These are phyloP conservation scores for Suillus subluteus DNA, from an alignment of 768 basidiomycete genomes.

Conservation along the genomic window DNA sequence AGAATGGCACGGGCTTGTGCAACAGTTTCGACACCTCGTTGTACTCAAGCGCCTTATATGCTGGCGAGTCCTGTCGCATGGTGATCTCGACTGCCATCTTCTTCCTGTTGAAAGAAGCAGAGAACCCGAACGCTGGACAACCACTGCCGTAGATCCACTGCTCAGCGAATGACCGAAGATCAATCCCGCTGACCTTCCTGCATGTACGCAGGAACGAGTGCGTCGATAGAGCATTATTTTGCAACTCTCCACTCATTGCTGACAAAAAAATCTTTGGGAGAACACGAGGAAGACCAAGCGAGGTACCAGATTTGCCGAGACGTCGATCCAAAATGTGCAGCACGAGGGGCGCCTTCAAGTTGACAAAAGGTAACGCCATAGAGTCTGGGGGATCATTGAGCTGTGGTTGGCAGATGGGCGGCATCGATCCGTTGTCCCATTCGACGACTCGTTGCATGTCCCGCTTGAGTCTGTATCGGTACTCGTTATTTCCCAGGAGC, in stretches of 20 bases:
- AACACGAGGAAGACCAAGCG: conserved; percentile 91
- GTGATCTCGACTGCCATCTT: conserved; percentile 98
- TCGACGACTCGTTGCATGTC: conserved; percentile 93
- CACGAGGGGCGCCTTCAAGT: conserved; percentile 94
- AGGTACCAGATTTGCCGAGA: conserved; percentile 93
- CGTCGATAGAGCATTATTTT: conserved; percentile 84
- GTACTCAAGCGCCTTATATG: conserved; percentile 65
- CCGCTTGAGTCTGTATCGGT: conserved; percentile 91
- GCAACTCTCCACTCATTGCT: conserved; percentile 89
- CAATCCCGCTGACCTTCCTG: conserved; percentile 91
- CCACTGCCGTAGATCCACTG: conserved; percentile 99
- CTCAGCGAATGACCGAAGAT: conserved; percentile 90
- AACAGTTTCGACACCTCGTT: conserved; percentile 67
- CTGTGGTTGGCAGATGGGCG: conserved; percentile 92
- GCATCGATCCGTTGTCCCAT: conserved; percentile 86
- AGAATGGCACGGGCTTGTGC: conserved; percentile 85
- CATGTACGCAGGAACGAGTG: conserved; percentile 90
- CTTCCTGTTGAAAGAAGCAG: conserved; percentile 93
- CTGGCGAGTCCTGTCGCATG: conserved; percentile 88
- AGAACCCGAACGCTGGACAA: conserved; percentile 88
- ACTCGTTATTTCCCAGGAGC: conserved; percentile 95
- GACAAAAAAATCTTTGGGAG: conserved; percentile 94
- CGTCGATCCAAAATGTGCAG: conserved; percentile 94
- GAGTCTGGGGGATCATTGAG: conserved; percentile 83
- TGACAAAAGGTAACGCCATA: conserved; percentile 81